These are phyloP conservation scores for Penicillium crustosum DNA, from an alignment of 2,329 filamentous ascomycete genomes.

Conservation along the genomic window DNA sequence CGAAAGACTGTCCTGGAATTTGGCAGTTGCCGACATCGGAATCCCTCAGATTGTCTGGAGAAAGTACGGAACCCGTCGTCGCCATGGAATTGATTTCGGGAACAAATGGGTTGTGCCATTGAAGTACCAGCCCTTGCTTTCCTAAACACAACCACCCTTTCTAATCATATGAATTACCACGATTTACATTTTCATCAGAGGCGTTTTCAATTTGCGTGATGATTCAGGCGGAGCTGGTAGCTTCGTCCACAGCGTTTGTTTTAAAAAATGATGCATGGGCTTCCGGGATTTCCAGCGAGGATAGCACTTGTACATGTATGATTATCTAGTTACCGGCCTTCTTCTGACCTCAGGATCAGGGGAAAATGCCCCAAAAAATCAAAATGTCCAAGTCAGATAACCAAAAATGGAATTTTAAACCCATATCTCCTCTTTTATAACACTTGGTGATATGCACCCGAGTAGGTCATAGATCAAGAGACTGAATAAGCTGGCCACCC, in stretches of 20 bases:
- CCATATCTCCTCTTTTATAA: neutral
- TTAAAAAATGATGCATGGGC: conserved; percentile 1
- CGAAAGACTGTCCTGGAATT: conserved; percentile 63
- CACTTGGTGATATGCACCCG: neutral
- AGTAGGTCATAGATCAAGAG: neutral
- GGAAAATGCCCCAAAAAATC: neutral
- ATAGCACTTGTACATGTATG: conserved; percentile 10
- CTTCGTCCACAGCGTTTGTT: conserved; percentile 13
- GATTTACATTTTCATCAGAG: conserved; percentile 13
- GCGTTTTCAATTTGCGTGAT: conserved; percentile 12
- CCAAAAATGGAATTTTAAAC: neutral
- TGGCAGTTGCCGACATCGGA: conserved; percentile 85
- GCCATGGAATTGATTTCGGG: conserved; percentile 85
- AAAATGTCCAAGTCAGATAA: neutral
- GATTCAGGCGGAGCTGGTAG: conserved; percentile 4
- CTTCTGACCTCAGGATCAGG: neutral
- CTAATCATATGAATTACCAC: conserved; percentile 8
- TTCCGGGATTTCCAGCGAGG: neutral
- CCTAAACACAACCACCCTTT: conserved; percentile 19
- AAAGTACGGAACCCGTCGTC: conserved; percentile 75
- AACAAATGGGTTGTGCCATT: conserved; percentile 80
- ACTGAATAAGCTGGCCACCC: no score
- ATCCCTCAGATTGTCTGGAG: conserved; percentile 80
- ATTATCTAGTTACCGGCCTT: neutral
- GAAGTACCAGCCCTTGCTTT: conserved; percentile 40